Percentiles rank a stretch among this genome's conserved stretches.
phyloP scores from a whole-genome alignment of 108 stramenopile species.

The Nitzschia palea region DNA sequence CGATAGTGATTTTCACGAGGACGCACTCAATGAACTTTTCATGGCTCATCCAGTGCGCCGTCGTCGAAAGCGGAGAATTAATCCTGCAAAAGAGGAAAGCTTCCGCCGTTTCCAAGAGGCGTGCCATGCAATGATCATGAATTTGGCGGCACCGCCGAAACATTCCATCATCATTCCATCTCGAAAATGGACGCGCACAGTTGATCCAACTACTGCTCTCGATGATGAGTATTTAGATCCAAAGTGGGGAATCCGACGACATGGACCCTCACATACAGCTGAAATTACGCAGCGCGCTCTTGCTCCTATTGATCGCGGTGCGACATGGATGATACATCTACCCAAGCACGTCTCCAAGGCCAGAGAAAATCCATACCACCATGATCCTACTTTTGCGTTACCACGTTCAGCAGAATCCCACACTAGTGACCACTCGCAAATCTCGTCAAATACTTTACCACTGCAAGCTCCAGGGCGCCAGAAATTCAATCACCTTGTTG shows the following conservation, averaged over 20 bases:
- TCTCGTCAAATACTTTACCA: neutral
- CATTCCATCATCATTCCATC: conserved; percentile 43
- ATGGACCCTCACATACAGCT: neutral
- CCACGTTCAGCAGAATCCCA: neutral
- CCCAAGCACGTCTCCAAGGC: conserved; percentile 29
- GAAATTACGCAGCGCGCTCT: neutral
- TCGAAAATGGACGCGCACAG: conserved; percentile 76
- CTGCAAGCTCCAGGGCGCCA: conserved; percentile 12
- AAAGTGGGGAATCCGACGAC: conserved; percentile 44
- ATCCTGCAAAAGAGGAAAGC: neutral
- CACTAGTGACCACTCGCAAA: neutral
- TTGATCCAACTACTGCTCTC: conserved; percentile 30
- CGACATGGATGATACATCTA: conserved; percentile 71
- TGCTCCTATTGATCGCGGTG: conserved; percentile 51
- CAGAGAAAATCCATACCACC: conserved; percentile 14
- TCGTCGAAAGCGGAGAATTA: conserved; percentile 21
- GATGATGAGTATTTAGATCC: conserved; percentile 55
- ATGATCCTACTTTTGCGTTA: neutral
- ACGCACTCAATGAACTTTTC: conserved; percentile 22
- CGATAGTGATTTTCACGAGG: neutral
- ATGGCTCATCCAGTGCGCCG: conserved; percentile 25
- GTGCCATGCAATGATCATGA: conserved; percentile 72
- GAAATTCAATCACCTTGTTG: conserved; percentile 31
- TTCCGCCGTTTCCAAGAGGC: conserved; percentile 73
- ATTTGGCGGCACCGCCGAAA: conserved; percentile 30